Evolutionary conservation across 345 rosid genomes (phyloP).

Genomic region (Syzygium oleosum): DNA sequence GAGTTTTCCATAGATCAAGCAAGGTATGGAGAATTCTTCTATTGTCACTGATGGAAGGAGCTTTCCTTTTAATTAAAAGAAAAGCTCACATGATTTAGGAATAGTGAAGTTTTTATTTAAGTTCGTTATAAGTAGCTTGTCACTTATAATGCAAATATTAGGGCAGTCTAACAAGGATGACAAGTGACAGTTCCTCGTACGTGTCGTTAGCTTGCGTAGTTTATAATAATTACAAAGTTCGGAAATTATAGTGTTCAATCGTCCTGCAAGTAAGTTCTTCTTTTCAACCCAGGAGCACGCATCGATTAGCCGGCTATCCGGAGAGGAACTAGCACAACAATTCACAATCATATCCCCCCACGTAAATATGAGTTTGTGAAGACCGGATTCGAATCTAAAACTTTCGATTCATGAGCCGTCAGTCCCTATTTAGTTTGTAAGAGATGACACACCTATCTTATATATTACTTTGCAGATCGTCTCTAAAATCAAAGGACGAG

Average conservation of each 20-base stretch:
- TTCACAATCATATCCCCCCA: accelerated
- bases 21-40: not conserved
- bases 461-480: not conserved
- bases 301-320: not conserved
- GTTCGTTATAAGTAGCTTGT: not conserved
- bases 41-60: not conserved
- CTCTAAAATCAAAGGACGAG: not conserved
- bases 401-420: not conserved
- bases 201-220: not conserved
- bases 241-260: not conserved
- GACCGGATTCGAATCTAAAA: not conserved
- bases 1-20: not conserved
- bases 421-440: not conserved
- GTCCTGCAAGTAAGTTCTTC: not conserved
- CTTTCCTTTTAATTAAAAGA: not conserved
- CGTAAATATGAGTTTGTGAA: not conserved
- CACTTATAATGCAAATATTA: not conserved
- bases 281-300: not conserved
- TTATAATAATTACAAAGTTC: not conserved
- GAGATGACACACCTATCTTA: not conserved
- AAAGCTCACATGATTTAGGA: not conserved
- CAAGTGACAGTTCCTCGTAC: not conserved
- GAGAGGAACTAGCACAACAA: not conserved
- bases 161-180: not conserved
- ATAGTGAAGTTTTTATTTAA: not conserved